Evolutionary conservation across 1,284 basidiomycete genomes (phyloP).

Genomic region (Ganoderma boninense): DNA sequence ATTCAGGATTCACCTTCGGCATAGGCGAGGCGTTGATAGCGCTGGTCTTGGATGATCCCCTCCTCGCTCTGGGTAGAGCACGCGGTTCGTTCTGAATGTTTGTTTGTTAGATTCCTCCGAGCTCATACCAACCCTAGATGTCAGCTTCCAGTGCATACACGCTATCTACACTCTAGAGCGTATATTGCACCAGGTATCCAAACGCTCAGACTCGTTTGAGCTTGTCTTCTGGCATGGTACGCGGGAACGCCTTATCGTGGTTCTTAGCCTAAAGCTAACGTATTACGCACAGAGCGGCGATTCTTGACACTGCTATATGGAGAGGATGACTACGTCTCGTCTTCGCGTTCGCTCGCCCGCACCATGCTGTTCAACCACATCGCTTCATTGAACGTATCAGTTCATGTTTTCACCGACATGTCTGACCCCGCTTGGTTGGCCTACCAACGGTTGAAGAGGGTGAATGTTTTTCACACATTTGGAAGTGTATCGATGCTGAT

Average conservation of each 20-base stretch:
- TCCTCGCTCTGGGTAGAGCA: slow-evolving; percentile 59
- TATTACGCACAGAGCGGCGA: slow-evolving; percentile 44
- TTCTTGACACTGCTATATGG: slow-evolving; percentile 53
- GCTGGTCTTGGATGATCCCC: slow-evolving; percentile 61
- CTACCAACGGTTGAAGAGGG: slow-evolving; percentile 54
- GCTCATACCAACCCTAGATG: slow-evolving; percentile 45
- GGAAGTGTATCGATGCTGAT: slow-evolving; percentile 12
- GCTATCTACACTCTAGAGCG: slow-evolving; percentile 63
- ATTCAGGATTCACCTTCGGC: slow-evolving; percentile 9
- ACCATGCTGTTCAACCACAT: slow-evolving; percentile 60
- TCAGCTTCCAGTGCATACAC: slow-evolving; percentile 69
- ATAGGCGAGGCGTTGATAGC: slow-evolving; percentile 71
- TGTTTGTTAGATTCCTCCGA: background rate
- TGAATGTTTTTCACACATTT: slow-evolving; percentile 28
- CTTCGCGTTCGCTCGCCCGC: slow-evolving; percentile 62
- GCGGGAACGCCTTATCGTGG: slow-evolving; percentile 17
- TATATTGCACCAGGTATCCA: slow-evolving; percentile 55
- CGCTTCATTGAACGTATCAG: slow-evolving; percentile 46
- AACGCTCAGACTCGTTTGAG: slow-evolving; percentile 64
- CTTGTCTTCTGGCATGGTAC: slow-evolving; percentile 69
- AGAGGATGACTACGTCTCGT: slow-evolving; percentile 42
- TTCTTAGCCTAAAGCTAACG: background rate
- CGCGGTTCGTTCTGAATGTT: slow-evolving; percentile 44
- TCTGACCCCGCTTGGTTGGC: slow-evolving; percentile 57
- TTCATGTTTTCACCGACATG: slow-evolving; percentile 55